These are phyloP conservation scores for Aspergillus japonicus DNA, from an alignment of 2,329 filamentous ascomycete species.

Conservation along the genomic window DNA sequence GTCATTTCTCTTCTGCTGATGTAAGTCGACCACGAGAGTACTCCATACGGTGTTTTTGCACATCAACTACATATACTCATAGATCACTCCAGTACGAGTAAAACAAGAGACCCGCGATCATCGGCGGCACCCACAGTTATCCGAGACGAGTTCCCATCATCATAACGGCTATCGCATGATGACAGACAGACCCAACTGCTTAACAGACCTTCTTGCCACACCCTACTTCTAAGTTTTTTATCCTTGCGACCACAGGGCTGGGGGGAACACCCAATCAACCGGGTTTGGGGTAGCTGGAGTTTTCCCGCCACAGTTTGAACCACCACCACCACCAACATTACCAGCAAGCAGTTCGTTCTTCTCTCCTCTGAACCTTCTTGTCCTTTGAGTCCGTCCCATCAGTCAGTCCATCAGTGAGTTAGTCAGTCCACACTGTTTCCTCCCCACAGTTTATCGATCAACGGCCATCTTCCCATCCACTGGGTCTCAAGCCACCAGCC, in stretches of 20 bases:
- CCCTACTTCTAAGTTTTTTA: neutral
- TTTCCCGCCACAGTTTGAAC: constrained; percentile 8
- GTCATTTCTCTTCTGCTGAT: neutral
- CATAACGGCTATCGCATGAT: neutral
- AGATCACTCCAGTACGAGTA: neutral
- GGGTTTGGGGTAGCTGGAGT: neutral
- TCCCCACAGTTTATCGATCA: neutral
- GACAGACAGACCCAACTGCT: neutral
- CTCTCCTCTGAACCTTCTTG: neutral
- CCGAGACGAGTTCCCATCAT: neutral
- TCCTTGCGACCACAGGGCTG: neutral
- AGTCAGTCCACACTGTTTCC: neutral
- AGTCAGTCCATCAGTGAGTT: too few species aligned
- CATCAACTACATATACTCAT: too few species aligned
- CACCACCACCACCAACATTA: neutral
- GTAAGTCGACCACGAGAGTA: neutral
- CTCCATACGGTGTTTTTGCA: neutral
- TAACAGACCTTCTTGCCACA: neutral
- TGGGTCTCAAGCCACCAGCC: neutral
- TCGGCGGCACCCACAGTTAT: neutral
- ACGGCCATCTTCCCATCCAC: neutral
- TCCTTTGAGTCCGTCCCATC: neutral
- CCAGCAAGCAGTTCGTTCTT: neutral
- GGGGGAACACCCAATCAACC: neutral
- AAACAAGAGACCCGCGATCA: neutral